Evolutionary conservation across 2,329 filamentous ascomycete species (phyloP).

Genomic region (Capronia coronata): DNA sequence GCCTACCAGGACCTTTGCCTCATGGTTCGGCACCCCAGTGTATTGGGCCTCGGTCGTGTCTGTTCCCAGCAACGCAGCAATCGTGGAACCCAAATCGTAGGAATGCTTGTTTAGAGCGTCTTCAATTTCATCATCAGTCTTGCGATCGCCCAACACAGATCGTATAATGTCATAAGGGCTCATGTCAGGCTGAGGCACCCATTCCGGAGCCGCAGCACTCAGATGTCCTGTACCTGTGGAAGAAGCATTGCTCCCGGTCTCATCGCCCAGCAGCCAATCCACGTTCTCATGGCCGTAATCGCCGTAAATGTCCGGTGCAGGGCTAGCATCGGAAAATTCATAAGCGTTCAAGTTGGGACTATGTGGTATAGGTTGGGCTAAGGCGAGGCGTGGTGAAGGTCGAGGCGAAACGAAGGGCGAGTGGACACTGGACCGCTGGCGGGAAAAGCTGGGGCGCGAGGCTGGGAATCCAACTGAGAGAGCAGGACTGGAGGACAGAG

Average conservation of each 20-base stretch:
- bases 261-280: slow-evolving; percentile 89
- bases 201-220: slow-evolving; percentile 79
- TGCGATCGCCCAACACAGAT: slow-evolving; percentile 82
- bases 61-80: slow-evolving; percentile 70
- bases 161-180: slow-evolving; percentile 96
- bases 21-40: slow-evolving; percentile 49
- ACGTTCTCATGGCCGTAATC: slow-evolving; percentile 92
- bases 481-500: slow-evolving; percentile 70
- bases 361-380: slow-evolving; percentile 89
- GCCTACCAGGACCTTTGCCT: slow-evolving; percentile 66
- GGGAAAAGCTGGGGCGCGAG: slow-evolving; percentile 67
- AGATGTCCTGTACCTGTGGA: slow-evolving; percentile 62
- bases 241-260: slow-evolving; percentile 71
- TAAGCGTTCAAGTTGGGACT: slow-evolving; percentile 92
- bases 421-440: slow-evolving; percentile 35
- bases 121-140: slow-evolving; percentile 90
- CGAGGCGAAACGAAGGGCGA: slow-evolving; percentile 93
- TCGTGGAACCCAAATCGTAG: slow-evolving; percentile 88
- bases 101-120: slow-evolving; percentile 79
- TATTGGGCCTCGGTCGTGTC: slow-evolving; percentile 40
- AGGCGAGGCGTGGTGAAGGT: slow-evolving; percentile 82
- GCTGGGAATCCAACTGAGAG: slow-evolving; percentile 65
- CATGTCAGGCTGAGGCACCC: slow-evolving; percentile 76
- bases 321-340: slow-evolving; percentile 80
- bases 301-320: slow-evolving; percentile 77